These are phyloP conservation scores for Mycena latifolia DNA, from an alignment of 768 basidiomycete species.

Conservation along the genomic window DNA sequence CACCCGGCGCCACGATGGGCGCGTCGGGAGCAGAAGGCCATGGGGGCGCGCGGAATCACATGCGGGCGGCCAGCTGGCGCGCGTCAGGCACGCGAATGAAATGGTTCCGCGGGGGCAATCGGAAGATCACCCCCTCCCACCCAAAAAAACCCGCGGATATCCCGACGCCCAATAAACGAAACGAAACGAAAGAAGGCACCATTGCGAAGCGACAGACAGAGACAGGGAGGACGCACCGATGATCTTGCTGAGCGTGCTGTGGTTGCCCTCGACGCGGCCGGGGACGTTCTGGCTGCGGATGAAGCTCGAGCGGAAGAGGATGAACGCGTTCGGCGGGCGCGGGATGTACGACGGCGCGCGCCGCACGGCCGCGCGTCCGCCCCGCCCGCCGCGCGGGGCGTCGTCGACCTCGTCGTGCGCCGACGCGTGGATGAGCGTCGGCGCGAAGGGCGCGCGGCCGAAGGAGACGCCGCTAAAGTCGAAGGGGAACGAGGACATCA, in stretches of 20 bases:
- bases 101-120: too few relatives aligned
- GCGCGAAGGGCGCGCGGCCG: constrained; percentile 2
- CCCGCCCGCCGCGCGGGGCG: background rate
- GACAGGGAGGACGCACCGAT: constrained; percentile 69
- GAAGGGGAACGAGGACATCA: constrained; percentile 36
- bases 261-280: constrained; percentile 83
- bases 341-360: constrained; percentile 68
- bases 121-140: too few relatives aligned
- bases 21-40: too few relatives aligned
- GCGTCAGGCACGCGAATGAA: too few relatives aligned
- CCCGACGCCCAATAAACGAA: too few relatives aligned
- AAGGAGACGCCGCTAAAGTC: constrained; percentile 29
- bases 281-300: constrained; percentile 81
- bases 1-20: too few relatives aligned
- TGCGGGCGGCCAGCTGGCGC: too few relatives aligned
- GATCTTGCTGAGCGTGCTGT: constrained; percentile 84
- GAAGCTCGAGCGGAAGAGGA: constrained; percentile 85
- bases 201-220: too few relatives aligned
- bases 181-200: too few relatives aligned
- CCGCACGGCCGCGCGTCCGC: background rate
- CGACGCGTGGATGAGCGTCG: constrained; percentile 1
- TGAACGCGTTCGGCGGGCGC: constrained; percentile 88
- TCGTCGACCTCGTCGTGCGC: background rate
- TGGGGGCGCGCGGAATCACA: too few relatives aligned
- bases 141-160: too few relatives aligned